phyloP scores from a whole-genome alignment of 2,329 filamentous ascomycete genomes.

The Cylindrodendrum hubeiense region DNA sequence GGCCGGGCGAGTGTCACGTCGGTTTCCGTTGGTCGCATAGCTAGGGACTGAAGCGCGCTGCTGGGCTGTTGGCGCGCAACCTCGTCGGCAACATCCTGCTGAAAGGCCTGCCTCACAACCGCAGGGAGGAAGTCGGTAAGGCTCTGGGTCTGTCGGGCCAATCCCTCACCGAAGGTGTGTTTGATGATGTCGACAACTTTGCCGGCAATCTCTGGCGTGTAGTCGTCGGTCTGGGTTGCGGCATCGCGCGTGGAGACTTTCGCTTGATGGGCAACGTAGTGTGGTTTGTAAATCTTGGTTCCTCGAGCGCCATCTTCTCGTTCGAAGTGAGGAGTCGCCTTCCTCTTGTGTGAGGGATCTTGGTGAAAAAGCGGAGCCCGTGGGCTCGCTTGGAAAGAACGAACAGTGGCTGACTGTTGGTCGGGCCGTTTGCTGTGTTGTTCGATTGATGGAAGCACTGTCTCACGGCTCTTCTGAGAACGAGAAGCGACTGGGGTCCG shows the following conservation, averaged over 20 bases:
- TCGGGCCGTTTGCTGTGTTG: neutral
- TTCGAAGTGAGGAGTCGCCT: neutral
- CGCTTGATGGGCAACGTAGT: neutral
- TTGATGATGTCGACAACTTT: neutral
- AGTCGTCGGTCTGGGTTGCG: neutral
- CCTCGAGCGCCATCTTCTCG: neutral
- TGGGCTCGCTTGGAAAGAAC: neutral
- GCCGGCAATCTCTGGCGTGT: neutral
- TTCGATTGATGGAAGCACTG: neutral
- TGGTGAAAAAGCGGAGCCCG: neutral
- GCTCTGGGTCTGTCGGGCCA: neutral
- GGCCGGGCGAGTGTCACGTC: neutral
- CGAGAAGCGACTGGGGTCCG: neutral
- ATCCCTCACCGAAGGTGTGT: neutral
- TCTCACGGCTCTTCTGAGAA: neutral
- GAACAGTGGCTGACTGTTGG: neutral
- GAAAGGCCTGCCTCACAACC: neutral
- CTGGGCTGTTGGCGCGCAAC: neutral
- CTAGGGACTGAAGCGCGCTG: neutral
- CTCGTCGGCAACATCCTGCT: neutral
- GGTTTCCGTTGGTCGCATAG: neutral
- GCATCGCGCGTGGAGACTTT: neutral
- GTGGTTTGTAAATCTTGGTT: neutral
- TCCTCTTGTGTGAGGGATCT: neutral
- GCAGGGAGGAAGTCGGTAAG: neutral